Conservation (phyloP, 257 asterid genomes). For the Cinchona pubescens region DNA sequence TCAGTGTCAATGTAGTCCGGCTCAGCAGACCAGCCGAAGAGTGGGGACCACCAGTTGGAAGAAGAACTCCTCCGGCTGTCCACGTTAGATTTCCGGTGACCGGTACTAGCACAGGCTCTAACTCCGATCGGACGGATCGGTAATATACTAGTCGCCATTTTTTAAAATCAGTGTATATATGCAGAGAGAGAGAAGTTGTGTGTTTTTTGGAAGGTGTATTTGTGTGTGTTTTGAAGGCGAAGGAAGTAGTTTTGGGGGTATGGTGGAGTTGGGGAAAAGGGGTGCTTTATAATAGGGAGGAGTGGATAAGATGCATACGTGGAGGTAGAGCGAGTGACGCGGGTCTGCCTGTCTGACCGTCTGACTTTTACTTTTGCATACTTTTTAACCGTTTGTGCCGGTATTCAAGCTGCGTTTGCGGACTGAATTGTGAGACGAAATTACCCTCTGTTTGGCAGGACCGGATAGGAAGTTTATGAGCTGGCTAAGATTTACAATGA, state of each 20-base stretch:
- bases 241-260: background rate
- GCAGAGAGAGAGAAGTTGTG: background rate
- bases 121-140: slow-evolving; percentile 20
- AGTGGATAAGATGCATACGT: slow-evolving; percentile 25
- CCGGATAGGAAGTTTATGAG: no score
- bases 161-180: background rate
- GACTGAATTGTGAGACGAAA: background rate
- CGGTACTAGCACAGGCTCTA: slow-evolving; percentile 4
- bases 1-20: slow-evolving; percentile 51
- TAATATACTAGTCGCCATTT: slow-evolving; percentile 25
- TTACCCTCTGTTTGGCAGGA: background rate
- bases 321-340: slow-evolving; percentile 15
- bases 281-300: slow-evolving; percentile 7
- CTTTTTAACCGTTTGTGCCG: background rate
- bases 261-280: background rate
- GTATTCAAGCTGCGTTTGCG: background rate
- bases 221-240: background rate
- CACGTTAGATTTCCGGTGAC: slow-evolving; percentile 21
- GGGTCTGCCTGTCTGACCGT: slow-evolving; percentile 1
- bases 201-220: background rate
- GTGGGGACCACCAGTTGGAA: slow-evolving; percentile 63
- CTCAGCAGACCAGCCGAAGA: slow-evolving; percentile 61
- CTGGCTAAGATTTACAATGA: no score
- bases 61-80: slow-evolving; percentile 17
- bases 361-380: background rate